Evolutionary conservation across 306 rosid species (phyloP), one percentile per base, ranked within the genome.

Genomic region (Styphnolobium japonicum): DNA sequence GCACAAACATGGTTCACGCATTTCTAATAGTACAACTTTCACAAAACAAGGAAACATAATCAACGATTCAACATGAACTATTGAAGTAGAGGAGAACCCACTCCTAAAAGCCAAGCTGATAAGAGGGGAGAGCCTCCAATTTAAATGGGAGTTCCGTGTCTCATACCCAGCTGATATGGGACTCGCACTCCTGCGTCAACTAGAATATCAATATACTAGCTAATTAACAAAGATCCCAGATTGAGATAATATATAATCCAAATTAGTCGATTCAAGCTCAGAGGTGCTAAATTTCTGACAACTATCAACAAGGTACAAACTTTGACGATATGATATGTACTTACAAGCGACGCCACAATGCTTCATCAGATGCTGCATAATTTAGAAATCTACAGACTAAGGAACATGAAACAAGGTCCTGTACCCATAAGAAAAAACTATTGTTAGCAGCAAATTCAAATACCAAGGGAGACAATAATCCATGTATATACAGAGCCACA

Each of bases 321-420:
- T 61, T 53, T 14, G 18, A 53, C 5, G 6, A 68, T 22, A 71
- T 31, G 46, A 56, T 58, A 69, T 71, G 37, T 57, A 91, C 97
- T 88, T 52, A 95, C 98, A 95, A 79, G 86, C 96, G 97, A 64
- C 93, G 98, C 98, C 98, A 95, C 58, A 95, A 43, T 36, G 93
- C 81, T 86, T 95, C 98, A 84, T 95, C 98, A 43, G 97, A 91
- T n/a, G 98, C 97, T 0, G 87, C 98, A 81, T 66, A 73, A 21
- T 57, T 91, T n/a, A 95, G 87, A 83, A 93, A 95, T 64, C 85
- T 85, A 87, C 98, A 95, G 62, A 90, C 98, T 31, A 86, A 80
- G 2, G 92, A 81, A 86, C 98, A 95, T 27, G 98, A 78, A 72
- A 92, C 23, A 76, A 91, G 98, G 85, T 95, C 98, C 97, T 92